phyloP scores from a whole-genome alignment of 768 basidiomycete genomes.

The Tulasnella sp. region DNA sequence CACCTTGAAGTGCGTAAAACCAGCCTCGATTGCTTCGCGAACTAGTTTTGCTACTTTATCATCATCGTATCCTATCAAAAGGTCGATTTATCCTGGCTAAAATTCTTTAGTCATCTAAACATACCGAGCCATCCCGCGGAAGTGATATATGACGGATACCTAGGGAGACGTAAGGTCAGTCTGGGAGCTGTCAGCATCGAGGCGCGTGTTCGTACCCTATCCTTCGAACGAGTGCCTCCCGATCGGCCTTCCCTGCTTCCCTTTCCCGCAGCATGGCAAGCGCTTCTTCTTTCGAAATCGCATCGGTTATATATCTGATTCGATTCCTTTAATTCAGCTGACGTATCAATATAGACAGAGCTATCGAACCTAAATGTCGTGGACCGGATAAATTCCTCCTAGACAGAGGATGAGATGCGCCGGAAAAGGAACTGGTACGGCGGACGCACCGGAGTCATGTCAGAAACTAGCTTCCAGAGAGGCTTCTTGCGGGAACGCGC shows the following conservation, averaged over 20 bases:
- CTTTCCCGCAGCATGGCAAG: constrained; percentile 34
- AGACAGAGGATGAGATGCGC: not conserved
- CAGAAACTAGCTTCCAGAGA: constrained; percentile 25
- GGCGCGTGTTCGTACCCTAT: constrained; percentile 15
- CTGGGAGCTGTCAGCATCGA: not conserved
- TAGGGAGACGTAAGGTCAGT: not conserved
- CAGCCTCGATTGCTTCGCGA: constrained; percentile 34
- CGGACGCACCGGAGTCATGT: constrained; percentile 24
- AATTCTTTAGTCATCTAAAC: not conserved
- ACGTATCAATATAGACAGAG: too few species aligned
- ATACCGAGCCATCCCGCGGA: constrained; percentile 20
- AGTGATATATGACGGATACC: constrained; percentile 21
- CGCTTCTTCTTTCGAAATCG: constrained; percentile 39
- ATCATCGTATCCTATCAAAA: constrained; percentile 32
- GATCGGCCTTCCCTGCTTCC: constrained; percentile 34
- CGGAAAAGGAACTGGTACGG: not conserved
- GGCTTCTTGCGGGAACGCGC: constrained; percentile 22
- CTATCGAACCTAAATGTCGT: constrained; percentile 19
- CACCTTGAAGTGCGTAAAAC: constrained; percentile 44
- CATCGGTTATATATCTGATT: constrained; percentile 38
- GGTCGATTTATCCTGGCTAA: not conserved
- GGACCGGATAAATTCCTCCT: constrained; percentile 24
- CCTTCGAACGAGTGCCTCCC: constrained; percentile 33
- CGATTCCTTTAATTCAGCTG: constrained; percentile 20
- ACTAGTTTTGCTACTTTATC: constrained; percentile 37